These are phyloP conservation scores for Russula dissimulans DNA, from an alignment of 768 basidiomycete species.

Conservation along the genomic window DNA sequence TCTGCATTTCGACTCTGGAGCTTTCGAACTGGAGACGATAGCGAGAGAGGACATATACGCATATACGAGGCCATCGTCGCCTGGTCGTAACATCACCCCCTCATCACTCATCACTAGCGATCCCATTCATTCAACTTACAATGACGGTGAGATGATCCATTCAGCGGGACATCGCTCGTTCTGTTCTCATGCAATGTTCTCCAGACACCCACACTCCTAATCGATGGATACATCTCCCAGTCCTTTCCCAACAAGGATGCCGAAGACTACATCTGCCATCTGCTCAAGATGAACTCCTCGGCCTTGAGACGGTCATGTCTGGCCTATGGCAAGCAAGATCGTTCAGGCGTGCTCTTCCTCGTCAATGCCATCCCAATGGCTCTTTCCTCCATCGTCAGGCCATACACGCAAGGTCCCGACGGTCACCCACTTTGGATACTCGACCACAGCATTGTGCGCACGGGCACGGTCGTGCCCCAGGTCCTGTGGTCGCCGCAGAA, in stretches of 20 bases:
- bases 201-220: neutral
- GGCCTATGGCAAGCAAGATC: neutral
- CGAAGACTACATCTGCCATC: constrained; percentile 4
- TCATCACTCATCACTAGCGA: neutral
- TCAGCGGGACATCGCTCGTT: too few species aligned
- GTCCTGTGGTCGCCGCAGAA: constrained; percentile 3
- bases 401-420: neutral
- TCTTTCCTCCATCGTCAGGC: neutral
- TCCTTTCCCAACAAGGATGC: constrained; percentile 1
- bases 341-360: neutral
- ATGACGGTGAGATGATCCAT: too few species aligned
- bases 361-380: neutral
- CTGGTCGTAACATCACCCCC: neutral
- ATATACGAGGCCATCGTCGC: neutral
- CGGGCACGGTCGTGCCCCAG: constrained; percentile 13
- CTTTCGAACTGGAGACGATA: neutral
- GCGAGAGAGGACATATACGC: neutral
- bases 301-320: neutral
- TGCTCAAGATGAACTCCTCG: neutral
- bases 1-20: too few species aligned
- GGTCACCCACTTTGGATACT: neutral
- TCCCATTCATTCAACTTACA: too few species aligned
- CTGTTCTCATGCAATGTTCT: neutral
- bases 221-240: constrained; percentile 8
- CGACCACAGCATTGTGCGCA: neutral